Percentiles rank a stretch among this genome's conserved stretches.
Conservation (phyloP, 2,329 filamentous ascomycete species). For the Dryadomyces sulphureus region DNA sequence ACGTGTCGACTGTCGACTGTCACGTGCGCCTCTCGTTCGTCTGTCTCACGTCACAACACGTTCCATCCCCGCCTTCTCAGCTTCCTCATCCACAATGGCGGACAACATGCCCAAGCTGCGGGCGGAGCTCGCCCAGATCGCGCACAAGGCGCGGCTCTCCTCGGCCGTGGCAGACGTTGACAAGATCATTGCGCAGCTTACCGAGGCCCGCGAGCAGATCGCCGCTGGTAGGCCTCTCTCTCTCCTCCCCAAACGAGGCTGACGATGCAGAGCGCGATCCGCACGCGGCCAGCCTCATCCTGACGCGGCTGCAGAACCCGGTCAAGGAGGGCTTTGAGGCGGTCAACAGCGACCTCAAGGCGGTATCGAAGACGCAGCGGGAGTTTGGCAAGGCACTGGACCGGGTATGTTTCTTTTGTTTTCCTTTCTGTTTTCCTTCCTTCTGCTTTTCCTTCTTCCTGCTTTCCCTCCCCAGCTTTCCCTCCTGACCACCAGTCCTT, state of each 20-base stretch:
- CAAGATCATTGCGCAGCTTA: constrained; percentile 63
- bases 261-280: constrained; percentile 37
- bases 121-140: constrained; percentile 60
- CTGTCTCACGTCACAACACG: too few relatives aligned
- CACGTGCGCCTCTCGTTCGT: too few relatives aligned
- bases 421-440: too few relatives aligned
- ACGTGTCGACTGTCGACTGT: too few relatives aligned
- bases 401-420: constrained; percentile 37
- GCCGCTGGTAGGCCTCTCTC: constrained; percentile 40
- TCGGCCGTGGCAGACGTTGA: constrained; percentile 69
- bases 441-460: too few relatives aligned
- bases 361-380: constrained; percentile 67
- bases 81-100: constrained; percentile 5
- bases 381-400: constrained; percentile 77
- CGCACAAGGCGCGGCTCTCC: constrained; percentile 52
- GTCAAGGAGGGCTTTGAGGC: constrained; percentile 68
- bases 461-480: not conserved
- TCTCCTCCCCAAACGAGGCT: not conserved
- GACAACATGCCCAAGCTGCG: constrained; percentile 38
- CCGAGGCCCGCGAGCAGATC: constrained; percentile 58
- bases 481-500: constrained; percentile 14
- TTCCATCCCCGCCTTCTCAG: too few relatives aligned
- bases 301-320: constrained; percentile 76
- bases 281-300: constrained; percentile 53
- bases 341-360: constrained; percentile 68